Evolutionary conservation across 345 rosid species (phyloP).

Genomic region (Populus tremula): DNA sequence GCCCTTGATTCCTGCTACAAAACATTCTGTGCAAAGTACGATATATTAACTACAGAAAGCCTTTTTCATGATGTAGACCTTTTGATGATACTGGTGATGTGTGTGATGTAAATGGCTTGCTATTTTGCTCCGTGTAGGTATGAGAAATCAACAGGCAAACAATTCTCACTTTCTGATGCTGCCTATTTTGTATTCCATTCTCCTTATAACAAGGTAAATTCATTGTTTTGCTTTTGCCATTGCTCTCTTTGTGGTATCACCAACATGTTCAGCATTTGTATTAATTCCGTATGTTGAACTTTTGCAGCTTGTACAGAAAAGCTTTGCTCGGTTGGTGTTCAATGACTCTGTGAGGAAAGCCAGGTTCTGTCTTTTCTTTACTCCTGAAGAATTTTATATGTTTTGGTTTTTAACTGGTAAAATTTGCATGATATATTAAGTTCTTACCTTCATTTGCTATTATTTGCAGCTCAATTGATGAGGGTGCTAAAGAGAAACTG

Average conservation of each 20-base stretch:
- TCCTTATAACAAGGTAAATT: slow-evolving; percentile 90
- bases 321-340: slow-evolving; percentile 87
- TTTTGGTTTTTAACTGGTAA: background rate
- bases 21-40: slow-evolving; percentile 78
- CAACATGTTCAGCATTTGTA: background rate
- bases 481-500: slow-evolving; percentile 72
- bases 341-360: slow-evolving; percentile 81
- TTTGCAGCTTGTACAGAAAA: slow-evolving; percentile 97
- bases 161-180: slow-evolving; percentile 73
- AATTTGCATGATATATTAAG: background rate
- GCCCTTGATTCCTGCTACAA: slow-evolving; percentile 95
- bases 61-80: slow-evolving; percentile 2
- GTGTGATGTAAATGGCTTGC: slow-evolving; percentile 2
- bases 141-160: slow-evolving; percentile 79
- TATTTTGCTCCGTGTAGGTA: slow-evolving; percentile 47
- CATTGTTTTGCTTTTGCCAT: background rate
- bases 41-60: background rate
- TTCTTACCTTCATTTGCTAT: slow-evolving; percentile 8
- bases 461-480: slow-evolving; percentile 68
- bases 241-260: background rate
- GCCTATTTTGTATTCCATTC: slow-evolving; percentile 90
- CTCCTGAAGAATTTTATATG: background rate
- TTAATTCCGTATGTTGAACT: slow-evolving; percentile 17
- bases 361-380: slow-evolving; percentile 46
- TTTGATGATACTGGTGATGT: background rate